Conservation (phyloP, 495 filamentous ascomycete genomes). For the Xylaria cubensis region DNA sequence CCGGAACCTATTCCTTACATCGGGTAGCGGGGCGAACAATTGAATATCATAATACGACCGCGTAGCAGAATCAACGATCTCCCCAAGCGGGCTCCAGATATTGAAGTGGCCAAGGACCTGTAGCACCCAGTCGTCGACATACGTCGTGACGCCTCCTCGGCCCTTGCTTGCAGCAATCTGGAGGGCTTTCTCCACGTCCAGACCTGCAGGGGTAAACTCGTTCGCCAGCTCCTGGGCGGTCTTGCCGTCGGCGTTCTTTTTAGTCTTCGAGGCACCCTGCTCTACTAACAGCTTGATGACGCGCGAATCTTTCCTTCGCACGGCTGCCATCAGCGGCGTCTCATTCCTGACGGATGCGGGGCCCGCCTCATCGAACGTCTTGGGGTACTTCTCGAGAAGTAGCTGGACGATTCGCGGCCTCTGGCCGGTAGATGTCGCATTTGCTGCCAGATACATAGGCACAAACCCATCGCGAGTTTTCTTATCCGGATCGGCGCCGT, state of each 20-base stretch:
- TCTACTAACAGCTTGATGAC: conserved; percentile 24
- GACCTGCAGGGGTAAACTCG: conserved; percentile 8
- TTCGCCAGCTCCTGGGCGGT: conserved; percentile 17
- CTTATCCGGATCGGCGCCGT: conserved; percentile 25
- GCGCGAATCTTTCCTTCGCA: conserved; percentile 5
- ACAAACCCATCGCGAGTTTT: conserved; percentile 24
- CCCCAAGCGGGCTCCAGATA: conserved; percentile 17
- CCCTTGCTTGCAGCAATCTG: conserved; percentile 15
- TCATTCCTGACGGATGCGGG: conserved; percentile 12
- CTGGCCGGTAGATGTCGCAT: conserved; percentile 10
- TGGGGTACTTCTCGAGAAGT: conserved; percentile 22
- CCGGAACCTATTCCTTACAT: background rate
- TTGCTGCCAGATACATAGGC: conserved; percentile 24
- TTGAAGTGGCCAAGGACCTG: conserved; percentile 17
- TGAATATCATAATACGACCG: conserved; percentile 17
- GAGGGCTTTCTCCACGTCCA: conserved; percentile 9
- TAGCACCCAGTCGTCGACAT: conserved; percentile 19
- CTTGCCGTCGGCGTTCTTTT: conserved; percentile 16
- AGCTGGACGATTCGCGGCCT: conserved; percentile 26
- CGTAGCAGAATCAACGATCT: conserved; percentile 10
- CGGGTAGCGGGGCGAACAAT: conserved; percentile 9
- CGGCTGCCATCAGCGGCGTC: conserved; percentile 16
- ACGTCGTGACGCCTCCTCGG: conserved; percentile 14
- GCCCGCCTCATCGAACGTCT: conserved; percentile 15
- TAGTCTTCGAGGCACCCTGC: conserved; percentile 13